Evolutionary conservation across 768 basidiomycete species (phyloP), one percentile per base, ranked within the genome.

Genomic region (Calocera viscosa): DNA sequence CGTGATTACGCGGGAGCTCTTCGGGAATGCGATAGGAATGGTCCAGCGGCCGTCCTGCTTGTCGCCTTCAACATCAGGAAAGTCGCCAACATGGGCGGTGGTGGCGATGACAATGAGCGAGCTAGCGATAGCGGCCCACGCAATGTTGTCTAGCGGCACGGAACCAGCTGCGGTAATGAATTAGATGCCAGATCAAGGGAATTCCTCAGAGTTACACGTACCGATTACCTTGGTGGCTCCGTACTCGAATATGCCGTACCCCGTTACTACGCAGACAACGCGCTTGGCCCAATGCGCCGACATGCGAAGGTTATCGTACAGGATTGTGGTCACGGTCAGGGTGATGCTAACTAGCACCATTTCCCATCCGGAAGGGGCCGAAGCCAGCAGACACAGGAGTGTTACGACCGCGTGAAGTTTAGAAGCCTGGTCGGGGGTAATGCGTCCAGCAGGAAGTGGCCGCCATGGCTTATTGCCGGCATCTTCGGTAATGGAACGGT

Each of bases 361-460:
- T 12, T 74, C 70, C 11, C 34, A 65, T 32, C 80, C 76, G 65
- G 76, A 79, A 7, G 70, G 66, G 39, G 68, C 69, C 1, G 75
- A 76, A 0, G 72, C 38, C 0, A 64, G 30, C 16, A 75, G 65
- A 67, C 77, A 79, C 2, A 73, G 5, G 11, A 70, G 38, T 10
- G 77, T 65, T 34, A 78, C 70, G 5, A 40, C 68, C 75, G 76
- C 78, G 11, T 78, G 76, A 14, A 79, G 68, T 2, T 68, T 38
- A 1, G 66, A 40, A 5, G 76, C 72, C 1, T 70, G 53, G 2
- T 38, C 3, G 10, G 69, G 33, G 3, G 75, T 69, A 14, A 80
- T 73, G 7, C 76, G 72, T 8, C 75, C 72, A 0, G 79, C 69
- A 2, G 80, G 78, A 3, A 80, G 64, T 1, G 80, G 79, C 2